A percentile compares a stretch with the other conserved stretches of the same genome.
phyloP scores from a whole-genome alignment of 306 rosid genomes.

The Gastrolobium villosum region DNA sequence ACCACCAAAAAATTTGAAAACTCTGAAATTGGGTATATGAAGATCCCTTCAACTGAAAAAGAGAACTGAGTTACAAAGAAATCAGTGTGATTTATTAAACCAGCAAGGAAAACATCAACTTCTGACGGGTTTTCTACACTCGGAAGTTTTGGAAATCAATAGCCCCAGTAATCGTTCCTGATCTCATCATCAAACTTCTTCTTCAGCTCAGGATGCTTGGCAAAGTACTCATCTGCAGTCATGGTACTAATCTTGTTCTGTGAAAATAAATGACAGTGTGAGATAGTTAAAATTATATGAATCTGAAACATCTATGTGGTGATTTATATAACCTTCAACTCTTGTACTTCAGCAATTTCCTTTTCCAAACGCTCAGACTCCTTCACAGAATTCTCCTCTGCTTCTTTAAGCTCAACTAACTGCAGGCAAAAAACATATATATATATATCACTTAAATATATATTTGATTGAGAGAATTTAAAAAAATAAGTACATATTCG shows the following conservation, averaged over 20 bases:
- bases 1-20: conserved; percentile 45
- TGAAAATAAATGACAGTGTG: conserved; percentile 31
- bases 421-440: conserved; percentile 47
- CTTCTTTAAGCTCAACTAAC: conserved; percentile 94
- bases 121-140: conserved; percentile 53
- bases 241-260: conserved; percentile 91
- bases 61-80: conserved; percentile 51
- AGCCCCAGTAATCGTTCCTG: conserved; percentile 93
- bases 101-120: conserved; percentile 52
- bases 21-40: conserved; percentile 39
- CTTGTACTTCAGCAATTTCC: conserved; percentile 86
- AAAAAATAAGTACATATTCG: background rate
- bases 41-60: conserved; percentile 25
- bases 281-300: conserved; percentile 34
- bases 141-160: conserved; percentile 56
- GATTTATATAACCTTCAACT: conserved; percentile 75
- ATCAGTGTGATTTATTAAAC: conserved; percentile 61
- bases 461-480: conserved; percentile 6
- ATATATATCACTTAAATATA: conserved; percentile 27
- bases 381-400: conserved; percentile 81
- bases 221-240: conserved; percentile 97
- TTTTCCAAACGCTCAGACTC: conserved; percentile 96
- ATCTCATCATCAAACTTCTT: conserved; percentile 96
- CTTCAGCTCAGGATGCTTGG: conserved; percentile 89
- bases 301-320: conserved; percentile 5